Percentiles rank a stretch among this genome's conserved stretches.
phyloP scores from a whole-genome alignment of 768 basidiomycete genomes.

The Russula griseocarnosa region DNA sequence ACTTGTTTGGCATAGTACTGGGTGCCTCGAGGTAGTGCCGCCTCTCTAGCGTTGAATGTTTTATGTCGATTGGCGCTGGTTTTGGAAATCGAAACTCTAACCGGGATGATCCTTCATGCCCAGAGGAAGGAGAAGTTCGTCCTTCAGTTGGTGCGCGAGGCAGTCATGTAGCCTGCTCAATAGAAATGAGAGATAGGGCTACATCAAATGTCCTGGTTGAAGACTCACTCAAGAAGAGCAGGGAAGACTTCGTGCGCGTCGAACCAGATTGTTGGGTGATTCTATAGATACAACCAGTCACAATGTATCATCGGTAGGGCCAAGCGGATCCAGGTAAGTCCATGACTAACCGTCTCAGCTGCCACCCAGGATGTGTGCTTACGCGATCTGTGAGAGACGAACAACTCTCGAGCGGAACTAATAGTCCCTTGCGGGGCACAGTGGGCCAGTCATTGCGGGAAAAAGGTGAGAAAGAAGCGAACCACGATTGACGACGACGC shows the following conservation, averaged over 20 bases:
- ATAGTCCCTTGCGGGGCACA: background rate
- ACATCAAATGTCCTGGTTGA: background rate
- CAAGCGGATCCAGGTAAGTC: background rate
- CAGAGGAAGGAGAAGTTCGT: slow-evolving; percentile 54
- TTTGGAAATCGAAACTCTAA: slow-evolving; percentile 76
- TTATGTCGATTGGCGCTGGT: background rate
- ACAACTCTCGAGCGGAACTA: slow-evolving; percentile 59
- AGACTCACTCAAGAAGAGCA: slow-evolving; percentile 34
- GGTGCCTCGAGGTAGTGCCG: too few species aligned
- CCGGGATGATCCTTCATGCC: slow-evolving; percentile 81
- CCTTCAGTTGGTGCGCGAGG: too few species aligned
- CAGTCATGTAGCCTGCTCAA: too few species aligned
- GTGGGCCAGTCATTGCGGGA: background rate
- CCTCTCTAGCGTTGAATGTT: background rate
- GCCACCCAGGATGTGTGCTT: background rate
- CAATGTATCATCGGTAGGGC: background rate
- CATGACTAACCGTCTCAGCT: background rate
- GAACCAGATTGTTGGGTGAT: slow-evolving; percentile 89
- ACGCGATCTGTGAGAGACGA: slow-evolving; percentile 29
- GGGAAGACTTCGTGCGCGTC: slow-evolving; percentile 83
- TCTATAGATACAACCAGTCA: slow-evolving; percentile 41
- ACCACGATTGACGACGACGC: slow-evolving; percentile 72
- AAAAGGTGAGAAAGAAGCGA: slow-evolving; percentile 22
- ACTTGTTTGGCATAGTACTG: too few species aligned
- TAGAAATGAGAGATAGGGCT: too few species aligned